Percentiles rank a stretch among this genome's conserved stretches.
These are phyloP conservation scores for Neurospora sp. DNA, from an alignment of 495 filamentous ascomycete genomes.

Conservation along the genomic window DNA sequence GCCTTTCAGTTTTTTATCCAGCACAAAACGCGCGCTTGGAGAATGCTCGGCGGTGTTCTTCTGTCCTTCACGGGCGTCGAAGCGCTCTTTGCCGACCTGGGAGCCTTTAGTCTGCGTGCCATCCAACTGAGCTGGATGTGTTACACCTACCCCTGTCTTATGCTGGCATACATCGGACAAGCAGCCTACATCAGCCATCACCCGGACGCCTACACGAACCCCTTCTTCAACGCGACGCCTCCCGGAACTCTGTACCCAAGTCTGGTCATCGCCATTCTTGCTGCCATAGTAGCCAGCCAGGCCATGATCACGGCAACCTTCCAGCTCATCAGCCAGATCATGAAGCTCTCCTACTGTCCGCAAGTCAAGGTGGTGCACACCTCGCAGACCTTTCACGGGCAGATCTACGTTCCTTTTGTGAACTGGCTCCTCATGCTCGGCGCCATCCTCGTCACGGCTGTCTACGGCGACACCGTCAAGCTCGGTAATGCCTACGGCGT, in stretches of 20 bases:
- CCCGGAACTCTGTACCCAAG: constrained; percentile 57
- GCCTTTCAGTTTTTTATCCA: constrained; percentile 51
- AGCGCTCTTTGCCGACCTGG: constrained; percentile 65
- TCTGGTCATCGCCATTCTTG: constrained; percentile 55
- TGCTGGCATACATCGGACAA: constrained; percentile 64
- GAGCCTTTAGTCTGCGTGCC: constrained; percentile 52
- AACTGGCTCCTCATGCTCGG: constrained; percentile 70
- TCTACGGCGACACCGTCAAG: constrained; percentile 56
- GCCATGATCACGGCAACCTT: constrained; percentile 71
- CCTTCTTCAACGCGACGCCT: constrained; percentile 59
- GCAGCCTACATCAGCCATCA: constrained; percentile 57
- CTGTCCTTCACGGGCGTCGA: constrained; percentile 68
- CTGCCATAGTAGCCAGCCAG: constrained; percentile 66
- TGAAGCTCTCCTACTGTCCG: constrained; percentile 66
- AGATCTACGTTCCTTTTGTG: constrained; percentile 59
- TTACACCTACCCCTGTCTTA: constrained; percentile 55
- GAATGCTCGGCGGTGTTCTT: constrained; percentile 55
- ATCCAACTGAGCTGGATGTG: constrained; percentile 57
- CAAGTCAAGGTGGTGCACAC: constrained; percentile 62
- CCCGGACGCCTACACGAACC: constrained; percentile 55
- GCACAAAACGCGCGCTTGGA: constrained; percentile 55
- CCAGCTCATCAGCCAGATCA: constrained; percentile 56
- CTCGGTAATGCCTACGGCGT: constrained; percentile 43
- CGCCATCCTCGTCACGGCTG: constrained; percentile 60
- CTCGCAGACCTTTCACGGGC: constrained; percentile 53